A percentile compares a stretch with the other conserved stretches of the same genome.
Conservation (phyloP, 2,329 filamentous ascomycete species). For the Scedosporium dehoogii region DNA sequence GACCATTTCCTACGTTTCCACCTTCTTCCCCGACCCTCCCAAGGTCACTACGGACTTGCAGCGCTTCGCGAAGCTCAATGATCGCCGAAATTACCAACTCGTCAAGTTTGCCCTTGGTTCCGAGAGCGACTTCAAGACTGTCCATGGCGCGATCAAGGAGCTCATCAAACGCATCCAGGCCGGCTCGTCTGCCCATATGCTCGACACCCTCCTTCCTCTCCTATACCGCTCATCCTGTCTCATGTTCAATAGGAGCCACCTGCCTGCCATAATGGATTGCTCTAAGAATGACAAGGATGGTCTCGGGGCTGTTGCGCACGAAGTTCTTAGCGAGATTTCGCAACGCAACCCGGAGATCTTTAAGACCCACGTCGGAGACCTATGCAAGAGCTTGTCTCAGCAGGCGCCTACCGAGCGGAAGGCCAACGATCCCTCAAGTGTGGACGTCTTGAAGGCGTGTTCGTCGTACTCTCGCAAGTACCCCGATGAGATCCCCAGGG, state of each 20-base stretch:
- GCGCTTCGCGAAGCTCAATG: slow-evolving; percentile 85
- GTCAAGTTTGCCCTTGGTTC: slow-evolving; percentile 76
- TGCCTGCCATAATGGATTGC: slow-evolving; percentile 80
- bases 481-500: slow-evolving; percentile 69
- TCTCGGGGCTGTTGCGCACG: slow-evolving; percentile 70
- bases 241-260: slow-evolving; percentile 89
- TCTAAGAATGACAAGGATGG: slow-evolving; percentile 75
- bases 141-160: slow-evolving; percentile 84
- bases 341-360: slow-evolving; percentile 81
- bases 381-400: slow-evolving; percentile 77
- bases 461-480: slow-evolving; percentile 84
- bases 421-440: slow-evolving; percentile 61
- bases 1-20: slow-evolving; percentile 62
- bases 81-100: slow-evolving; percentile 82
- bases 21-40: slow-evolving; percentile 64
- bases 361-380: slow-evolving; percentile 82
- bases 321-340: slow-evolving; percentile 86
- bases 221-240: slow-evolving; percentile 76
- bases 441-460: slow-evolving; percentile 88
- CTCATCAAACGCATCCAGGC: slow-evolving; percentile 71
- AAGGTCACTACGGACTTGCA: slow-evolving; percentile 69
- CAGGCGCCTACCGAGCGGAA: slow-evolving; percentile 63
- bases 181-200: slow-evolving; percentile 50
- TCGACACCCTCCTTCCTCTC: slow-evolving; percentile 74
- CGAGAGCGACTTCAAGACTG: slow-evolving; percentile 85